A percentile compares a stretch with the other conserved stretches of the same genome.
These are phyloP conservation scores for Lasiosphaeria hispida DNA, from an alignment of 495 filamentous ascomycete species.

Conservation along the genomic window DNA sequence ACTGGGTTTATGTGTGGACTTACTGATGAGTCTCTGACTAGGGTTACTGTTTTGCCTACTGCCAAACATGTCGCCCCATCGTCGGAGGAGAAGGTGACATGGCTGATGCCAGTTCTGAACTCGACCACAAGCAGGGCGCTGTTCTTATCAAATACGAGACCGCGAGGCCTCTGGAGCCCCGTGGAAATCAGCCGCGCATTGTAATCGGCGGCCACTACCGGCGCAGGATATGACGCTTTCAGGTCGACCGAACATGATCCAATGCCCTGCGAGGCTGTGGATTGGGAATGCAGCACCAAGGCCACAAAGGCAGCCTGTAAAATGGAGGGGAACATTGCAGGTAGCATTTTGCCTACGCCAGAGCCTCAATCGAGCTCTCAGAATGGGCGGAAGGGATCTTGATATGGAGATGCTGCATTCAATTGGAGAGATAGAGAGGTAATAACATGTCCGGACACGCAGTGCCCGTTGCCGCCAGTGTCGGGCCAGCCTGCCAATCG, in stretches of 20 bases:
- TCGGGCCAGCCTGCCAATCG: too few species aligned
- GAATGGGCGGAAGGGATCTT: too few species aligned
- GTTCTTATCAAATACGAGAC: conserved; percentile 56
- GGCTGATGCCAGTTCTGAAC: conserved; percentile 50
- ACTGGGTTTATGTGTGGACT: conserved; percentile 30
- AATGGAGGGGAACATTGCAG: not conserved
- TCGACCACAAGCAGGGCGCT: conserved; percentile 64
- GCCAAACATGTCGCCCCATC: conserved; percentile 45
- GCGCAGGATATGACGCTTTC: conserved; percentile 30
- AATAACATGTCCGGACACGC: too few species aligned
- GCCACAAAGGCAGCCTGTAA: conserved; percentile 8
- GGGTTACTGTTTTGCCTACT: conserved; percentile 29
- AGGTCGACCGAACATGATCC: conserved; percentile 5
- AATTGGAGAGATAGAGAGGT: too few species aligned
- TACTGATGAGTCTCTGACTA: conserved; percentile 35
- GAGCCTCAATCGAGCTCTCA: too few species aligned
- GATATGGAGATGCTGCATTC: too few species aligned
- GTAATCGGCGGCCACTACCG: conserved; percentile 58
- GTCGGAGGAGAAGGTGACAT: conserved; percentile 47
- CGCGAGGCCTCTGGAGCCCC: conserved; percentile 53
- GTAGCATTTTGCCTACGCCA: not conserved
- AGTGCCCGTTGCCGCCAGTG: too few species aligned
- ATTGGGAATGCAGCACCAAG: not conserved
- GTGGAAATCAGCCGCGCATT: conserved; percentile 53
- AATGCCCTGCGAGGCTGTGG: not conserved